Evolutionary conservation across 129 eudicot genomes (phyloP).

Genomic region (Artemisia argyi): DNA sequence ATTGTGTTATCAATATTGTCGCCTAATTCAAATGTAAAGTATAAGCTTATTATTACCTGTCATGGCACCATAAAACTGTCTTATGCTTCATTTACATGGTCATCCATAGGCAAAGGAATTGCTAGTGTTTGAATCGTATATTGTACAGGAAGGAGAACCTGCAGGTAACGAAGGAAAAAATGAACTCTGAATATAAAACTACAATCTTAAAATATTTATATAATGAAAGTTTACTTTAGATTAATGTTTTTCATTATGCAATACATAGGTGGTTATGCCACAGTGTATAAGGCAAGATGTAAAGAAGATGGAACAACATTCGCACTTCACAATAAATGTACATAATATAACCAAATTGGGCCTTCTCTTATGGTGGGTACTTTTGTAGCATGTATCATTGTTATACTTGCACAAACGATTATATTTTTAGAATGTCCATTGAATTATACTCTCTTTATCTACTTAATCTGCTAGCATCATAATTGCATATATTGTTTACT

Average conservation of each 20-base stretch:
- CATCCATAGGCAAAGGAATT: slow-evolving; percentile 42
- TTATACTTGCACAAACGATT: neutral
- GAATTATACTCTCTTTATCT: neutral
- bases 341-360: slow-evolving; percentile 8
- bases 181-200: neutral
- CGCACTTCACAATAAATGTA: slow-evolving; percentile 37
- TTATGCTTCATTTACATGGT: slow-evolving; percentile 50
- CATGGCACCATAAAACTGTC: slow-evolving; percentile 2
- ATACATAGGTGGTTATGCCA: slow-evolving; percentile 97
- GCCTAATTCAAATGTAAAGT: slow-evolving; percentile 4
- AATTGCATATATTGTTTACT: slow-evolving; percentile 4
- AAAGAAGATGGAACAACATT: slow-evolving; percentile 73
- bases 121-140: slow-evolving; percentile 66
- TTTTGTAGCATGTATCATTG: slow-evolving; percentile 3
- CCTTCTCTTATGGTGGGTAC: slow-evolving; percentile 3
- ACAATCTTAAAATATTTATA: slow-evolving; percentile 15
- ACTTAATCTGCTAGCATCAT: slow-evolving; percentile 16
- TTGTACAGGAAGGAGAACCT: slow-evolving; percentile 89
- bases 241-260: neutral
- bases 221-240: no score
- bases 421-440: no score
- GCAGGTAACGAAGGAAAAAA: slow-evolving; percentile 58
- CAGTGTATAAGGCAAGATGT: slow-evolving; percentile 82
- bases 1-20: slow-evolving; percentile 13
- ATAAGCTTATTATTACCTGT: slow-evolving; percentile 11